phyloP scores from a whole-genome alignment of 1,284 basidiomycete genomes.

The Inonotus obliquus region DNA sequence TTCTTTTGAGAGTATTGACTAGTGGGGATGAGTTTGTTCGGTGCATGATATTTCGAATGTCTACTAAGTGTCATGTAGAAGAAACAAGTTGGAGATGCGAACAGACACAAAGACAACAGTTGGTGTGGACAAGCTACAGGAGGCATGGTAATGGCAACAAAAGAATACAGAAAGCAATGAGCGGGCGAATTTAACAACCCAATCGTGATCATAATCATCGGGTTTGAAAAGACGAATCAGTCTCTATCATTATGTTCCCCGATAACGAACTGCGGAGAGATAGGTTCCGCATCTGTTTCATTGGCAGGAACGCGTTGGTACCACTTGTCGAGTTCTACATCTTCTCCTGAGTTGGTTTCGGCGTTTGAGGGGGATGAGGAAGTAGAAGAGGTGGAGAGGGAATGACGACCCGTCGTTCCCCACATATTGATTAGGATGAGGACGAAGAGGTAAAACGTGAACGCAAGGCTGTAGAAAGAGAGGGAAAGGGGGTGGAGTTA shows the following conservation, averaged over 20 bases:
- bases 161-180: not conserved
- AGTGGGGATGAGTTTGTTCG: not conserved
- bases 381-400: constrained; percentile 28
- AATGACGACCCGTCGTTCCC: constrained; percentile 57
- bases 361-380: not conserved
- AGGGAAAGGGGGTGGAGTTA: not conserved
- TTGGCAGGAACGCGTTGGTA: constrained; percentile 17
- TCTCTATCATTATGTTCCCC: constrained; percentile 16
- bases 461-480: constrained; percentile 51
- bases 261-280: constrained; percentile 17
- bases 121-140: not conserved
- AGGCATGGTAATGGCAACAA: not conserved
- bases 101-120: constrained; percentile 2
- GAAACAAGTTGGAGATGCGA: not conserved
- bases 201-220: too few species aligned
- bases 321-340: constrained; percentile 17
- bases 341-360: not conserved
- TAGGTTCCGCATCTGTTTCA: constrained; percentile 13
- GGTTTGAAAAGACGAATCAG: not conserved
- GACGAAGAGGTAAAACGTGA: constrained; percentile 72
- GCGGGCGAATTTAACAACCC: too few species aligned
- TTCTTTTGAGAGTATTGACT: not conserved
- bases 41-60: too few species aligned
- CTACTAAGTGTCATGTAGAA: not conserved
- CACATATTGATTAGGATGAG: constrained; percentile 55